Percentiles rank a stretch among this genome's conserved stretches.
These are phyloP conservation scores for Colletotrichum lupini DNA, from an alignment of 2,329 filamentous ascomycete species.

Conservation along the genomic window DNA sequence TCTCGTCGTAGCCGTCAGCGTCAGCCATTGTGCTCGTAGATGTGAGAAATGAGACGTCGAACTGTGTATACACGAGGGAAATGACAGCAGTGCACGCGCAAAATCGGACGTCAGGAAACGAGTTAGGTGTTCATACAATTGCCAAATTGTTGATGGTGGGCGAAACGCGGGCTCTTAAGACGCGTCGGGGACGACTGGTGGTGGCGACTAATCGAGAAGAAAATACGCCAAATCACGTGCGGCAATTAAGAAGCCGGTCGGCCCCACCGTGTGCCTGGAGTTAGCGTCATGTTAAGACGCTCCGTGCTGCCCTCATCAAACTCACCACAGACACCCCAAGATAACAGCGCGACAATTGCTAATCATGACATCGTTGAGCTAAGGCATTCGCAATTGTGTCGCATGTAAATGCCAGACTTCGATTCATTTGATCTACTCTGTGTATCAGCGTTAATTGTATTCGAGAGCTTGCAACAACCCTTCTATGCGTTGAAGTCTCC, in stretches of 20 bases:
- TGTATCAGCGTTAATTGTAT: no score
- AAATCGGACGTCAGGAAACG: not conserved
- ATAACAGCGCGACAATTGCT: not conserved
- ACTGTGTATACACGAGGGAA: not conserved
- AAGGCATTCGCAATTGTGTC: no score
- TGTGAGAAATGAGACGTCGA: not conserved
- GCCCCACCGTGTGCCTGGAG: conserved; percentile 22
- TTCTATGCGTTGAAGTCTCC: no score
- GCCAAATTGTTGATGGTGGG: not conserved
- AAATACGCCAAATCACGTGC: conserved; percentile 53
- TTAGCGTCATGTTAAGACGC: not conserved
- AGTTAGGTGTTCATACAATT: not conserved
- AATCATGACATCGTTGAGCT: no score
- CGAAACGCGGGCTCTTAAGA: conserved; percentile 36
- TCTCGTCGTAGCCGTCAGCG: conserved; percentile 75
- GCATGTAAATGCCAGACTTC: no score
- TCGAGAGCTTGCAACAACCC: no score
- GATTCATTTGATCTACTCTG: no score
- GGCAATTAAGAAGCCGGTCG: not conserved
- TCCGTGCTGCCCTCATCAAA: not conserved
- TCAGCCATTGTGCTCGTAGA: conserved; percentile 52
- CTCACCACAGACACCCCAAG: no score
- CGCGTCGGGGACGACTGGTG: conserved; percentile 44
- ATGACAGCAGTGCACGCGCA: not conserved
- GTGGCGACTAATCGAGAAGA: conserved; percentile 40